A percentile compares a stretch with the other conserved stretches of the same genome.
phyloP scores from a whole-genome alignment of 2,329 filamentous ascomycete species.

The Fusarium sp. region DNA sequence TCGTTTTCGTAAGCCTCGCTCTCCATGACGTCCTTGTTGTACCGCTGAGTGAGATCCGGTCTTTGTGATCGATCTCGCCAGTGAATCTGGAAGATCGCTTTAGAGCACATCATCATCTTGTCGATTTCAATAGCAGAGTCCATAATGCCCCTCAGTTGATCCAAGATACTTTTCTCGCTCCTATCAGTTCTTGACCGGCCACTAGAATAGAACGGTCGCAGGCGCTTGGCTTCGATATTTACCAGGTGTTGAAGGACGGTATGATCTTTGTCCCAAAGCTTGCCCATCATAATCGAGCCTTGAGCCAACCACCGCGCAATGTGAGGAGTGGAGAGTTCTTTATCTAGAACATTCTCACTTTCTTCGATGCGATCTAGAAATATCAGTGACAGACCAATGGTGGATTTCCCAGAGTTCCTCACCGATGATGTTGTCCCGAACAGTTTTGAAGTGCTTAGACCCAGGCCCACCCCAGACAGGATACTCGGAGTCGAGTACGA shows the following conservation, averaged over 20 bases:
- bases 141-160: conserved; percentile 1
- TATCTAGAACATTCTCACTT: fast-evolving
- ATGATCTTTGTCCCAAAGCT: not conserved
- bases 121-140: conserved; percentile 19
- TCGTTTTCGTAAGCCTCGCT: fast-evolving
- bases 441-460: fast-evolving
- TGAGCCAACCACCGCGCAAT: conserved; percentile 20
- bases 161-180: fast-evolving
- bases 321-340: fast-evolving
- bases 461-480: not conserved
- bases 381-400: not conserved
- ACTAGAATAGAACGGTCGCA: not conserved
- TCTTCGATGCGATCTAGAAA: not conserved
- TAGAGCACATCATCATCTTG: conserved; percentile 23
- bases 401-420: not conserved
- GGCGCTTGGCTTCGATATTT: fast-evolving
- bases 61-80: not conserved
- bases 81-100: not conserved
- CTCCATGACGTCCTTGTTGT: not conserved
- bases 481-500: not conserved
- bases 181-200: fast-evolving
- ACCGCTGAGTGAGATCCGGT: fast-evolving
- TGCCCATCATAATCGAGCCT: not conserved
- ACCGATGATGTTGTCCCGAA: not conserved
- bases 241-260: fast-evolving